phyloP scores from a whole-genome alignment of 352 stramenopile species.

The Lagenidium giganteum region DNA sequence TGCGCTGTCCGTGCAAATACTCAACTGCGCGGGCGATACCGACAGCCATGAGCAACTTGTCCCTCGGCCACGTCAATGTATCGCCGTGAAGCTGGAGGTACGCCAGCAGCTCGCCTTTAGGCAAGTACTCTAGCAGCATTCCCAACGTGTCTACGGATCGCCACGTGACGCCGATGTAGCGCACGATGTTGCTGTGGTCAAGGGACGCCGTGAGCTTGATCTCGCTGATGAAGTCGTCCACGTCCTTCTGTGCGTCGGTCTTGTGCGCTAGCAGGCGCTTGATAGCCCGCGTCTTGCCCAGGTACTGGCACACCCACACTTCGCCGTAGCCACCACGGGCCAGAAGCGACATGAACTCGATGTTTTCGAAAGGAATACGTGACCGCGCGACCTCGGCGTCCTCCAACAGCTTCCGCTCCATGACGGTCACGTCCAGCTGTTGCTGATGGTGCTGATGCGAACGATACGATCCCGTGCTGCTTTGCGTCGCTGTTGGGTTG shows the following conservation, averaged over 20 bases:
- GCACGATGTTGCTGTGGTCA: constrained; percentile 59
- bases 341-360: constrained; percentile 37
- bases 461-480: no score
- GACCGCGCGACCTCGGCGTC: constrained; percentile 28
- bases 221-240: constrained; percentile 50
- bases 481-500: no score
- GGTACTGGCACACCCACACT: constrained; percentile 46
- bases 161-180: constrained; percentile 61
- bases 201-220: constrained; percentile 40
- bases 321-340: constrained; percentile 48
- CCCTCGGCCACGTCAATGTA: constrained; percentile 16
- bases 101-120: constrained; percentile 37
- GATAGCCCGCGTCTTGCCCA: constrained; percentile 38
- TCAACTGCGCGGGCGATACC: constrained; percentile 28
- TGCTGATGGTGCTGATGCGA: no score
- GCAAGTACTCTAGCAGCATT: constrained; percentile 60
- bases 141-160: constrained; percentile 35
- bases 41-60: constrained; percentile 27
- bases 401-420: constrained; percentile 16
- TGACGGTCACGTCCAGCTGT: no score
- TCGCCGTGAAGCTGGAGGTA: constrained; percentile 20
- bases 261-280: constrained; percentile 57
- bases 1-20: constrained; percentile 32
- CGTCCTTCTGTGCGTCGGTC: constrained; percentile 22
- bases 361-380: constrained; percentile 29